Percentiles rank a stretch among this genome's conserved stretches.
phyloP scores from a whole-genome alignment of 1,284 basidiomycete genomes.

The Apiotrichum mycotoxinovorans region DNA sequence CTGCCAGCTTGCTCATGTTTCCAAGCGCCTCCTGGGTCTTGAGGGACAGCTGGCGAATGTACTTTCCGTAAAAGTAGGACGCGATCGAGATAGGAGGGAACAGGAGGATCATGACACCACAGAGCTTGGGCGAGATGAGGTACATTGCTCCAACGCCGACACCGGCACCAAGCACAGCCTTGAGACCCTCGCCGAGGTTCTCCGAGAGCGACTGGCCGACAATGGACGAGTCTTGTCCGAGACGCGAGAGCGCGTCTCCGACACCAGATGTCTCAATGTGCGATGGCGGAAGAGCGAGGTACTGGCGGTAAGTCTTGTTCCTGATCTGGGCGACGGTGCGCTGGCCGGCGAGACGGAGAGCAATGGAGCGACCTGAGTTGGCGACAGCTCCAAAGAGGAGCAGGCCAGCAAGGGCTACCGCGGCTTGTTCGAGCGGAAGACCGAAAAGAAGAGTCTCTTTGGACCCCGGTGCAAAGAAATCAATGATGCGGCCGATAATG shows the following conservation, averaged over 20 bases:
- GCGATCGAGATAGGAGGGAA: constrained; percentile 48
- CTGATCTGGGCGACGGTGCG: constrained; percentile 44
- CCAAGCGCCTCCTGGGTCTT: constrained; percentile 48
- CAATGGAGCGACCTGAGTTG: constrained; percentile 42
- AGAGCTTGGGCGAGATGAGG: constrained; percentile 45
- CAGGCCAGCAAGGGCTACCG: constrained; percentile 28
- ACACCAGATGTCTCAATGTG: constrained; percentile 47
- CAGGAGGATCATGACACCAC: constrained; percentile 43
- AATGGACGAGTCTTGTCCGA: constrained; percentile 48
- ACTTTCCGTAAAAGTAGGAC: constrained; percentile 47
- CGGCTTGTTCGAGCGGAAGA: constrained; percentile 43
- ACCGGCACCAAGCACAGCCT: constrained; percentile 43
- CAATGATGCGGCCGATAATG: constrained; percentile 47
- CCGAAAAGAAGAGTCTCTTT: constrained; percentile 41
- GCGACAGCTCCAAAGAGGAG: constrained; percentile 43
- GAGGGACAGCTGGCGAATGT: constrained; percentile 45
- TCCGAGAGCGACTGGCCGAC: constrained; percentile 45
- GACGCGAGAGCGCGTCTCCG: constrained; percentile 46
- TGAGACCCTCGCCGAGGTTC: constrained; percentile 48
- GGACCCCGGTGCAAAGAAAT: constrained; percentile 46
- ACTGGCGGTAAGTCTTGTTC: constrained; percentile 47
- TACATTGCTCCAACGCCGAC: constrained; percentile 47
- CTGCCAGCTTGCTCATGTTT: constrained; percentile 45
- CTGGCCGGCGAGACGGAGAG: constrained; percentile 44
- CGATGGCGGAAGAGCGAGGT: constrained; percentile 43